phyloP scores from a whole-genome alignment of 495 filamentous ascomycete genomes.

The Daldinia childiae region DNA sequence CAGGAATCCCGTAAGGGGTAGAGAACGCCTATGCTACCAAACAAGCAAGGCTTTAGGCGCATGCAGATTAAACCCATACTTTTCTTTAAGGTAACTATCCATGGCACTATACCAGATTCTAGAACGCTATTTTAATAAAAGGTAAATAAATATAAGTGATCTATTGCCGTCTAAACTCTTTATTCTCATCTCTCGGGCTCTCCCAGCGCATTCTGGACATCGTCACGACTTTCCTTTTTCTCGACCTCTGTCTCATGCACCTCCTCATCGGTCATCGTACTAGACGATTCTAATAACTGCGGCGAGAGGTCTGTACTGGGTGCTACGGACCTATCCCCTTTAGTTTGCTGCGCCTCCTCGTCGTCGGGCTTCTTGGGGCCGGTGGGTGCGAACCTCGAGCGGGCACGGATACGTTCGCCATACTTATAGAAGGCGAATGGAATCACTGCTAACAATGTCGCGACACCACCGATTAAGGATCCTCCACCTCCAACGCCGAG shows the following conservation, averaged over 20 bases:
- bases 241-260: background rate
- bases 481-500: slow-evolving; percentile 61
- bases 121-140: background rate
- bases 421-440: slow-evolving; percentile 64
- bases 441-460: slow-evolving; percentile 54
- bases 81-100: background rate
- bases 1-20: no score
- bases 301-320: slow-evolving; percentile 20
- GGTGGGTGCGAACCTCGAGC: slow-evolving; percentile 52
- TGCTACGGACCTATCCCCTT: slow-evolving; percentile 4
- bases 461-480: slow-evolving; percentile 58
- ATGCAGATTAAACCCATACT: no score
- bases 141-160: background rate
- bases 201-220: slow-evolving; percentile 1
- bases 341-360: slow-evolving; percentile 25
- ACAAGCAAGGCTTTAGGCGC: no score
- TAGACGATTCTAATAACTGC: slow-evolving; percentile 14
- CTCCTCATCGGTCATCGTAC: slow-evolving; percentile 17
- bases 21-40: no score
- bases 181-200: slow-evolving; percentile 6
- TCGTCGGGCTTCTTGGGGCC: slow-evolving; percentile 32
- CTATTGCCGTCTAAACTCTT: background rate
- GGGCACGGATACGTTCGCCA: slow-evolving; percentile 56
- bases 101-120: background rate
- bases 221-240: slow-evolving; percentile 14